Percentiles rank a stretch among this genome's conserved stretches.
phyloP scores from a whole-genome alignment of 352 stramenopile species.

The Phytophthora ohioensis region DNA sequence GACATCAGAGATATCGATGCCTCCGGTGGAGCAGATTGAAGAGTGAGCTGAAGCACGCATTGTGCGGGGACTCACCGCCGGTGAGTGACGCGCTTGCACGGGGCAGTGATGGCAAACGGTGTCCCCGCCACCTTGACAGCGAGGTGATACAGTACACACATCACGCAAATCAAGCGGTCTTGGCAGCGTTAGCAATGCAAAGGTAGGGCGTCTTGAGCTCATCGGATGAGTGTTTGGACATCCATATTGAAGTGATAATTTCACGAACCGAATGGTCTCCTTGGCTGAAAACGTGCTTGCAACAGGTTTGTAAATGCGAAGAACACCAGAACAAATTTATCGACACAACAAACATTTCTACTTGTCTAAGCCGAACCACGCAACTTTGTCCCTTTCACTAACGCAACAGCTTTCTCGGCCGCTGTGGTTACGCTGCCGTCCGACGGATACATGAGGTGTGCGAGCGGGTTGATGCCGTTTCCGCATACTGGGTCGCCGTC shows the following conservation, averaged over 20 bases:
- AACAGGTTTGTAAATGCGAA: not conserved
- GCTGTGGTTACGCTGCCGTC: constrained; percentile 30
- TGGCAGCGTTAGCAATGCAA: not conserved
- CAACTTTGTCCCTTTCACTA: constrained; percentile 10
- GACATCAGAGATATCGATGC: constrained; percentile 13
- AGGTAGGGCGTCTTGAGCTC: constrained; percentile 1
- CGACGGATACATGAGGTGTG: constrained; percentile 31
- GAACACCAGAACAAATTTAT: not conserved
- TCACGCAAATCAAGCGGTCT: constrained; percentile 5
- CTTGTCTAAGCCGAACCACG: not conserved
- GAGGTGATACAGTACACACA: constrained; percentile 19
- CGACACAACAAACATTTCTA: not conserved
- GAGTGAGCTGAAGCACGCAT: constrained; percentile 9
- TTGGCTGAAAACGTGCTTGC: no score
- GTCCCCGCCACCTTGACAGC: not conserved
- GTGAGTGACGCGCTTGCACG: not conserved
- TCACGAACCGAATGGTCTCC: no score
- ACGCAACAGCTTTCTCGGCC: constrained; percentile 16
- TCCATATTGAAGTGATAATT: not conserved
- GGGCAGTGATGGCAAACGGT: not conserved
- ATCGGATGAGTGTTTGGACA: constrained; percentile 1
- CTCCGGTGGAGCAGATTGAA: constrained; percentile 18
- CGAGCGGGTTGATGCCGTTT: constrained; percentile 27
- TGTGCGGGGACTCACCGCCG: no score
- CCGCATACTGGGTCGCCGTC: constrained; percentile 36